Base-by-base conservation (phyloP, 192 early-diverging fungal genomes). In the Linnemannia exigua region DNA sequence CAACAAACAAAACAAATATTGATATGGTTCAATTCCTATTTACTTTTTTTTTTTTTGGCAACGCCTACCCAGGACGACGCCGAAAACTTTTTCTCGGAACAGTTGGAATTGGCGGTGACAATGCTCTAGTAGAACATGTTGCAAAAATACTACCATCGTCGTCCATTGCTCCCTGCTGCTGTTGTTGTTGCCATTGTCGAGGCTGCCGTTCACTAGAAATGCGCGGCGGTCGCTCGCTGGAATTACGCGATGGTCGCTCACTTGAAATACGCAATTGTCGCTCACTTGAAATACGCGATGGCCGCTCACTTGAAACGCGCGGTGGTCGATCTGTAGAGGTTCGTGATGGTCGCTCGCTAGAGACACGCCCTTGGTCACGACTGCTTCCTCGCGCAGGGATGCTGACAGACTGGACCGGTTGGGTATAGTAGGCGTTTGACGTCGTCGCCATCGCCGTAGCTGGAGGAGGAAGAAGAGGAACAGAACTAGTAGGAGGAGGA, bases 31-130 rank as follows among this genome's bases (percentile, higher is more conserved):
- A 58, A 0, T 15, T n/a, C n/a, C n/a, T n/a, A n/a, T n/a, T n/a
- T n/a, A n/a, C 33, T 25, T 12, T 31, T 12, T 52, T 38, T 35
- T 6, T 33, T 9, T 4, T 6, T 46, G 31, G 48, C 11, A 35
- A 41, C 20, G 38, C 22, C 33, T 38, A 38, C 8, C 38, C 36
- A 3, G 22, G 25, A 63, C 76, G 76, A 61, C 77, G 68, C n/a
- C 35, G 77, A 41, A 22, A 12, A 31, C 69, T 79, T 70, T 79
- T 79, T 15, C 52, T 50, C 20, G 77, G 77, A 3, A 79, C 28
- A 17, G 31, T 48, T 25, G 48, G 70, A 44, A 46, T n/a, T 11
- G 58, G 12, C 58, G 58, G 58, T 28, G 58, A 63, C 14, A 63
- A 12, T 25, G 22, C 25, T 31, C 11, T 31, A n/a, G 28, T 63